Evolutionary conservation across 768 basidiomycete genomes (phyloP), one percentile per base, ranked within the genome.

Genomic region (Naematelia encephala): DNA sequence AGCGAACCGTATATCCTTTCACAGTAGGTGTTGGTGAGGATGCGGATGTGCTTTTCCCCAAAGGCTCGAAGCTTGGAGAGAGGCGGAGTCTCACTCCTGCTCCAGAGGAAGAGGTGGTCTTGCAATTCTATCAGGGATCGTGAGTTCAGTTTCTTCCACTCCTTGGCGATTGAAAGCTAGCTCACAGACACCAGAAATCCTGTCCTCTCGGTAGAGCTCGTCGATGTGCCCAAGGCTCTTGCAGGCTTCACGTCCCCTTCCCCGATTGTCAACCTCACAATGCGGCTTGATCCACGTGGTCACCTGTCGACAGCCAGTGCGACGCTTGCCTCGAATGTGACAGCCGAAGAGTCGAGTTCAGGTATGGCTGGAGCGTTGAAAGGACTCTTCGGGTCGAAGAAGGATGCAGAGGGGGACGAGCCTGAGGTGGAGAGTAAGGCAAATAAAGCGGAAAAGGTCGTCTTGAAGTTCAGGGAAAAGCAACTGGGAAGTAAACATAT

Each of bases 51-150:
- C 16, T 96, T 42, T 94, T 93, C 81, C 85, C 89, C 0, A 78
- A 82, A 2, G 87, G 87, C 2, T 85, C 89, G 0, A 89, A 87
- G 77, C 79, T 82, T 2, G 89, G 87, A 27, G 84, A 85, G 23
- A 91, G 87, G 80, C 94, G 96, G 81, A 88, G 87, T 1, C 73
- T 96, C 57, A 87, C 89, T 4, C 85, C 96, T 76, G 90, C 88
- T 77, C 84, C 89, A 57, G 87, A 85, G 67, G 86, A 88, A 5
- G 90, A 97, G 69, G 89, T 97, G 62, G 78, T 82, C 1, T 80
- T 99, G 58, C 83, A 83, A 69, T 80, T 98, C 23, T 46, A 47
- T 8, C 57, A 64, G 47, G 59, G 29, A 19, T 59, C 52, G 63
- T 58, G 46, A 57, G 61, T 64, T 60, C 3, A 14, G 11, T 3